These are phyloP conservation scores for Perkinsus marinus DNA, from an alignment of 169 alveolate genomes.

Conservation along the genomic window DNA sequence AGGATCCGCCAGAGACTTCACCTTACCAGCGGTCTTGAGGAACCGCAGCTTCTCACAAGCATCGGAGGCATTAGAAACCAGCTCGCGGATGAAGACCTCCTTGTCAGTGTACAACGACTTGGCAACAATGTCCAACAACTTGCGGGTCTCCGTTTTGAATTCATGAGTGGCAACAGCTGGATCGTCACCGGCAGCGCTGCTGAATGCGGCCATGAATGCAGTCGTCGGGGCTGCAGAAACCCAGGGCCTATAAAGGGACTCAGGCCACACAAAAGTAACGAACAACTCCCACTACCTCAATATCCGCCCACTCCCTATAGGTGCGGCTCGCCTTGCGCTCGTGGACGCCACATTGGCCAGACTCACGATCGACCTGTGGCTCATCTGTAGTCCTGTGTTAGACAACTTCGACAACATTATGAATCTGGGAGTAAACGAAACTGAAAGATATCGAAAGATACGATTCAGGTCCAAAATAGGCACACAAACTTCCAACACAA, in stretches of 20 bases:
- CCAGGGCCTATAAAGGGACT: not conserved
- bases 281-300: not conserved
- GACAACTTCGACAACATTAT: not conserved
- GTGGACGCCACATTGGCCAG: not conserved
- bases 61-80: constrained; percentile 97
- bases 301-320: not conserved
- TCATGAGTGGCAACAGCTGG: constrained; percentile 6
- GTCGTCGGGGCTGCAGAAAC: not conserved
- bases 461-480: not conserved
- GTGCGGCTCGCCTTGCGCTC: not conserved
- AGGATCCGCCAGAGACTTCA: not conserved
- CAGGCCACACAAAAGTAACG: no score
- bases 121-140: constrained; percentile 88
- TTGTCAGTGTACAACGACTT: constrained; percentile 88
- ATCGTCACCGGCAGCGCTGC: not conserved
- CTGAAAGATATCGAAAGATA: not conserved
- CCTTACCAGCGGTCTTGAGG: constrained; percentile 31
- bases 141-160: constrained; percentile 88
- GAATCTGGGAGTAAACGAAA: not conserved
- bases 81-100: constrained; percentile 89
- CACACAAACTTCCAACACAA: not conserved
- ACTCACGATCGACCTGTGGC: not conserved
- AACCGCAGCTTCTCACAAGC: constrained; percentile 95
- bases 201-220: not conserved
- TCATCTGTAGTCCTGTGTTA: not conserved